Conservation (phyloP, 805 yeast species). For the Candida endomychidarum region DNA sequence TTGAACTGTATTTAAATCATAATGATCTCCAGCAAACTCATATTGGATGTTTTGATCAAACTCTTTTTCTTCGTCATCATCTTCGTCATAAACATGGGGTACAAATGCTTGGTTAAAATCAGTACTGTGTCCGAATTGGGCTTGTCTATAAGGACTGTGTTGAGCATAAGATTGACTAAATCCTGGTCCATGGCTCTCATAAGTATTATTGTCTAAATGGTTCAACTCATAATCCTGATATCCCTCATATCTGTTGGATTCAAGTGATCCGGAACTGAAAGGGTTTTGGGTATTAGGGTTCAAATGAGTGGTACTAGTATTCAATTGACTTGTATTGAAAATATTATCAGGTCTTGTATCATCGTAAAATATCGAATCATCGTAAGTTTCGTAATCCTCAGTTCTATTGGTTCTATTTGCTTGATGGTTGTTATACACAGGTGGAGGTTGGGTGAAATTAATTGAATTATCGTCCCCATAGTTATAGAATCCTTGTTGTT, state of each 20-base stretch:
- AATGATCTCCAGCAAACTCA: constrained; percentile 43
- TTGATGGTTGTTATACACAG: constrained; percentile 17
- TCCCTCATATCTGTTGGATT: constrained; percentile 13
- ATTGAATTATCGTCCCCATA: constrained; percentile 21
- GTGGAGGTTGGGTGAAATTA: constrained; percentile 30
- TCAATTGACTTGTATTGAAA: constrained; percentile 24
- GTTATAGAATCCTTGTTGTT: constrained; percentile 21
- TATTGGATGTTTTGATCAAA: constrained; percentile 40
- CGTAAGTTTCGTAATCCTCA: constrained; percentile 19
- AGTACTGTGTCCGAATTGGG: constrained; percentile 4
- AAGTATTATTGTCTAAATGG: constrained; percentile 22
- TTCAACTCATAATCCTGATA: constrained; percentile 17
- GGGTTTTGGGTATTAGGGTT: constrained; percentile 17
- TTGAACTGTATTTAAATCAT: constrained; percentile 33
- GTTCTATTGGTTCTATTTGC: constrained; percentile 3
- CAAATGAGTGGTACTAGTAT: constrained; percentile 21
- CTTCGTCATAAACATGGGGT: constrained; percentile 42
- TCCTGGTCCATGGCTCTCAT: constrained; percentile 5
- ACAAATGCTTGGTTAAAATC: constrained; percentile 41
- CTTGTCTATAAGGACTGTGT: neutral
- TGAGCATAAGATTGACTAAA: too few relatives aligned
- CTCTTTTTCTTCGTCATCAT: constrained; percentile 39
- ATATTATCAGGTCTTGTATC: constrained; percentile 26
- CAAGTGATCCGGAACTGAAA: constrained; percentile 10
- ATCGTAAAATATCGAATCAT: constrained; percentile 22